Conservation (phyloP, 768 basidiomycete genomes). For the Xerocomus spinulosus region DNA sequence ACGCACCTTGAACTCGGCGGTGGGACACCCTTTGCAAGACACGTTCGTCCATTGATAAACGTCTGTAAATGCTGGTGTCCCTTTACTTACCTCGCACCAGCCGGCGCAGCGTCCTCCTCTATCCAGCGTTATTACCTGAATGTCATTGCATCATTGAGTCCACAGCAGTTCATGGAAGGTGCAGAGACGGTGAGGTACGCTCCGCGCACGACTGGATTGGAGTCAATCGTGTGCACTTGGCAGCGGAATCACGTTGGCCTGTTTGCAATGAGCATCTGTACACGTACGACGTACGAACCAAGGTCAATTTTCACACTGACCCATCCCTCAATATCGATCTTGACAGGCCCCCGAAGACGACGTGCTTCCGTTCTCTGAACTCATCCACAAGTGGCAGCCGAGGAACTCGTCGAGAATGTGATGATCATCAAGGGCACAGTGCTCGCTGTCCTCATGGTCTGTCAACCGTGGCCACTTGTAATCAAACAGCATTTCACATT, state of each 20-base stretch:
- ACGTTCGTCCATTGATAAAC: constrained; percentile 49
- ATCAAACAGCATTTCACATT: too few species aligned
- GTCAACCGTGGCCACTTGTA: too few species aligned
- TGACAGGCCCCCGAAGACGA: too few species aligned
- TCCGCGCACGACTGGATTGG: constrained; percentile 45
- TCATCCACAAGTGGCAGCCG: too few species aligned
- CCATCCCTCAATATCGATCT: too few species aligned
- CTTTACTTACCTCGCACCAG: constrained; percentile 38
- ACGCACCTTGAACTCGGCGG: constrained; percentile 34
- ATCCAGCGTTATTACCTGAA: constrained; percentile 67
- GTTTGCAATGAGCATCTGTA: background rate
- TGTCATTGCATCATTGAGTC: constrained; percentile 52
- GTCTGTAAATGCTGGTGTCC: constrained; percentile 49
- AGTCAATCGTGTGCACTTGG: constrained; percentile 39
- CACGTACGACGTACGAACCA: too few species aligned
- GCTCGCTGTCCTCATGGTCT: too few species aligned
- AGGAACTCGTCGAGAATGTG: too few species aligned
- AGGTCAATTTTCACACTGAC: too few species aligned
- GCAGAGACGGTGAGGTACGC: constrained; percentile 42
- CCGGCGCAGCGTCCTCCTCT: constrained; percentile 21
- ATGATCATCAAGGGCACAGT: too few species aligned
- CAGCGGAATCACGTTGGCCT: constrained; percentile 57
- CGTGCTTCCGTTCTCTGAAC: too few species aligned
- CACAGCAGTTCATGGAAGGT: constrained; percentile 48
- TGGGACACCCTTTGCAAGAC: constrained; percentile 45